Evolutionary conservation across 805 yeast species (phyloP), one percentile per base, ranked within the genome.

Genomic region (Wickerhamomyces canadensis): DNA sequence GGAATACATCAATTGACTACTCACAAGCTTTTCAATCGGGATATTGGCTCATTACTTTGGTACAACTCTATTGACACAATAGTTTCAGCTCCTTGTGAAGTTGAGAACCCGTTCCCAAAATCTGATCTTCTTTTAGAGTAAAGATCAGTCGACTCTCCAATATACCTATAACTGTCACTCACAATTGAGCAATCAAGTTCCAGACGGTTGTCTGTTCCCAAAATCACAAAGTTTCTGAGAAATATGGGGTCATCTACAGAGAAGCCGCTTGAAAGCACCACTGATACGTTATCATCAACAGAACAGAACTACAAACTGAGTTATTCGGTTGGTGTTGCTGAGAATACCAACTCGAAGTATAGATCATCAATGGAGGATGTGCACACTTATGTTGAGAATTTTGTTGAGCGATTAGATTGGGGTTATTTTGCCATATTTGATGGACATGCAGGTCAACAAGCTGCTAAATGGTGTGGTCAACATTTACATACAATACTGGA

Each of bases 391-490:
- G 87, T 88, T 27, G 88, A 93, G 47, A 88, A 89, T 64, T 89
- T 84, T 65, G 93, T 89, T n/a, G 95, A 86, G 49, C 60, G 87
- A 40, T 65, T 83, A 22, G 96, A 88, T 57, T 84, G 95, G 83
- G 98, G 96, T 2, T 91, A 85, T 57, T 88, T 91, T 71, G 98
- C 94, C 14, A 73, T 91, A 1, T 91, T 88, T 61, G 98, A 91
- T 61, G 98, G 98, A 10, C 98, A 91, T 62, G 98, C 98, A 2
- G 98, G 98, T 17, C 78, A 78, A 38, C 86, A 79, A 48, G 82
- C 95, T 8, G 95, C 98, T 2, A 76, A 91, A 51, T 89, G 95
- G 94, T 88, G 97, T 64, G 95, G 96, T 0, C 79, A 85, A 44
- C 78, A 84, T 51, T 60, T 91, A 40, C 97, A 91, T 56, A 65